Conservation (phyloP, 805 yeast genomes). For the Candida khao-thaluensis region DNA sequence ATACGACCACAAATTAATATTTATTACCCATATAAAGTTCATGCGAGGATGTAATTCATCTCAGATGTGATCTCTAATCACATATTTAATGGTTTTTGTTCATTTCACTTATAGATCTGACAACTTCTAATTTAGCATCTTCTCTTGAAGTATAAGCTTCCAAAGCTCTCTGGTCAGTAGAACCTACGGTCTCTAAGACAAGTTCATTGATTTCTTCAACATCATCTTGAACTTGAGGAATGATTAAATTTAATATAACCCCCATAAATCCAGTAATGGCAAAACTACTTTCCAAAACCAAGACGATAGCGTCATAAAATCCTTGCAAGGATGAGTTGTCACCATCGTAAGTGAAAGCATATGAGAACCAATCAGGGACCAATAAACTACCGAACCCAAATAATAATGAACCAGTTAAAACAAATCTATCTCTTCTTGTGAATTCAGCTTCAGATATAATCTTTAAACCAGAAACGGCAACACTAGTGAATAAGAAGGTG, state of each 20-base stretch:
- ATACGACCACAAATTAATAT: background rate
- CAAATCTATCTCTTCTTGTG: conserved; percentile 72
- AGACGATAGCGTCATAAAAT: conserved; percentile 63
- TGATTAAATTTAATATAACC: conserved; percentile 56
- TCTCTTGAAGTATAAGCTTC: conserved; percentile 33
- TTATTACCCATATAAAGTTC: background rate
- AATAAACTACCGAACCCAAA: conserved; percentile 69
- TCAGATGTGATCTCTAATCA: no score
- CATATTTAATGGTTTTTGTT: conserved; percentile 1
- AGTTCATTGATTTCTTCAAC: conserved; percentile 47
- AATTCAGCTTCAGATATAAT: conserved; percentile 62
- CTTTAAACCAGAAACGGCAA: conserved; percentile 71
- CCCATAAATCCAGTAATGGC: conserved; percentile 69
- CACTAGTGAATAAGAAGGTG: conserved; percentile 70
- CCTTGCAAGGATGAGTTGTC: conserved; percentile 55
- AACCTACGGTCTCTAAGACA: conserved; percentile 42
- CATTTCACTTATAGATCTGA: conserved; percentile 16
- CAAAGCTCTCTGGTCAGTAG: conserved; percentile 38
- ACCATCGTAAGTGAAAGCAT: conserved; percentile 68
- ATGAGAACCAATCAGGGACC: conserved; percentile 62
- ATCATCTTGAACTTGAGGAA: conserved; percentile 59
- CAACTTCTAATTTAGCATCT: conserved; percentile 26
- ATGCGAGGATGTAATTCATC: background rate
- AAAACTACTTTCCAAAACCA: conserved; percentile 72
- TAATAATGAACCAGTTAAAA: conserved; percentile 61